Percentiles rank a stretch among this genome's conserved stretches.
Conservation (phyloP, 1,139 yeast genomes). For the Yamadazyma atmosphaerica region DNA sequence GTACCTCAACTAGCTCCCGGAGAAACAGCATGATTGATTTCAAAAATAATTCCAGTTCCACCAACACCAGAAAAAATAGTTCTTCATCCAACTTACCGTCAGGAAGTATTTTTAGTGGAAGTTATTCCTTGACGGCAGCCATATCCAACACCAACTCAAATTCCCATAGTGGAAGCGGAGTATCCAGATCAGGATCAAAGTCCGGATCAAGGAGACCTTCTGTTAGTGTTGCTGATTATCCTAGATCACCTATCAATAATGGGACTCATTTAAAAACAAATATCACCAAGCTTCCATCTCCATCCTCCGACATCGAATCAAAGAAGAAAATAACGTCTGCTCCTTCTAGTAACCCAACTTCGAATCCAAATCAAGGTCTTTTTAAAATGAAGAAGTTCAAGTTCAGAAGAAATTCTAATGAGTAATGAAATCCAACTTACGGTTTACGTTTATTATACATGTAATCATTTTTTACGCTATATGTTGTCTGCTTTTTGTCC, state of each 20-base stretch:
- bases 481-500: constrained; percentile 2
- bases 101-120: constrained; percentile 3
- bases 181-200: not conserved
- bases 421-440: constrained; percentile 9
- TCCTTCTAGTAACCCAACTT: not conserved
- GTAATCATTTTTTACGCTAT: not conserved
- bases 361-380: constrained; percentile 6
- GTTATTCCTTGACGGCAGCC: constrained; percentile 3
- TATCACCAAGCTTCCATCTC: constrained; percentile 17
- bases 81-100: constrained; percentile 7
- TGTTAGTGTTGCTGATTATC: constrained; percentile 12
- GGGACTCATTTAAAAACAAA: constrained; percentile 8
- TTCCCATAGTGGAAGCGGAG: constrained; percentile 1
- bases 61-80: constrained; percentile 9
- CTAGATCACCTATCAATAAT: constrained; percentile 17
- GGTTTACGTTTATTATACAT: not conserved
- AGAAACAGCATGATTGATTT: constrained; percentile 9
- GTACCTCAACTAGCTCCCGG: constrained; percentile 6
- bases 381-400: constrained; percentile 27
- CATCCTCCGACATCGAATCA: constrained; percentile 15
- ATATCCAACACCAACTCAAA: constrained; percentile 1
- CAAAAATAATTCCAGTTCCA: constrained; percentile 1
- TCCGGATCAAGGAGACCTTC: constrained; percentile 11
- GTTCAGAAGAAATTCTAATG: constrained; percentile 26
- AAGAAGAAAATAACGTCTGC: constrained; percentile 10